These are phyloP conservation scores for Epichloe uncinata DNA, from an alignment of 2,329 filamentous ascomycete genomes.

Conservation along the genomic window DNA sequence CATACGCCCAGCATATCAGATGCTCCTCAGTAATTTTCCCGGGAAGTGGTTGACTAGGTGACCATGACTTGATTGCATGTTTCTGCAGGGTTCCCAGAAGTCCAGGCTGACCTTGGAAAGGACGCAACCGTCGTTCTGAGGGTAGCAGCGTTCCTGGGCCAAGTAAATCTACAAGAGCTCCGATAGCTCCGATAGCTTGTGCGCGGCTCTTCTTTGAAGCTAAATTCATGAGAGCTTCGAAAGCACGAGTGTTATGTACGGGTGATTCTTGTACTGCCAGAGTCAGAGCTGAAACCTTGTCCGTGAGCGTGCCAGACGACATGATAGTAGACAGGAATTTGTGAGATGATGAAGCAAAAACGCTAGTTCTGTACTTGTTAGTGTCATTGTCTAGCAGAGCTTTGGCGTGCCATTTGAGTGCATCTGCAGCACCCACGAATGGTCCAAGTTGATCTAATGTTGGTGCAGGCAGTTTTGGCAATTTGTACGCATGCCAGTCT, in stretches of 20 bases:
- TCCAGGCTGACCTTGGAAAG: conserved; percentile 68
- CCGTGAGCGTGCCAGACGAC: conserved; percentile 87
- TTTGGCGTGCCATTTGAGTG: conserved; percentile 56
- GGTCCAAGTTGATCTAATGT: conserved; percentile 31
- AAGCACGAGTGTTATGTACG: conserved; percentile 77
- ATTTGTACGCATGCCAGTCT: conserved; percentile 39
- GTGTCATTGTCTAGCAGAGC: conserved; percentile 67
- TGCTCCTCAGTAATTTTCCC: conserved; percentile 61
- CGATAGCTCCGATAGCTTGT: conserved; percentile 83
- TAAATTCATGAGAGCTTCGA: conserved; percentile 69
- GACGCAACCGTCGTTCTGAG: conserved; percentile 62
- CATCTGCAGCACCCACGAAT: conserved; percentile 30
- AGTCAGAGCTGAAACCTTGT: conserved; percentile 92
- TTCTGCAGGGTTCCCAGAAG: conserved; percentile 59
- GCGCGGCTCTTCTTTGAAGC: conserved; percentile 90
- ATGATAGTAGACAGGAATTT: conserved; percentile 97
- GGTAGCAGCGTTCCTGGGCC: conserved; percentile 81
- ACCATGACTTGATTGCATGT: conserved; percentile 47
- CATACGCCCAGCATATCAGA: conserved; percentile 78
- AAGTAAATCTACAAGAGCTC: conserved; percentile 86
- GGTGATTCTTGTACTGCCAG: conserved; percentile 93
- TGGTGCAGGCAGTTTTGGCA: conserved; percentile 30
- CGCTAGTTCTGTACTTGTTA: conserved; percentile 56
- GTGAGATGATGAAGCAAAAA: conserved; percentile 72
- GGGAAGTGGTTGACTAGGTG: conserved; percentile 54